phyloP scores from a whole-genome alignment of 495 filamentous ascomycete genomes.

The Hamigera avellanea region DNA sequence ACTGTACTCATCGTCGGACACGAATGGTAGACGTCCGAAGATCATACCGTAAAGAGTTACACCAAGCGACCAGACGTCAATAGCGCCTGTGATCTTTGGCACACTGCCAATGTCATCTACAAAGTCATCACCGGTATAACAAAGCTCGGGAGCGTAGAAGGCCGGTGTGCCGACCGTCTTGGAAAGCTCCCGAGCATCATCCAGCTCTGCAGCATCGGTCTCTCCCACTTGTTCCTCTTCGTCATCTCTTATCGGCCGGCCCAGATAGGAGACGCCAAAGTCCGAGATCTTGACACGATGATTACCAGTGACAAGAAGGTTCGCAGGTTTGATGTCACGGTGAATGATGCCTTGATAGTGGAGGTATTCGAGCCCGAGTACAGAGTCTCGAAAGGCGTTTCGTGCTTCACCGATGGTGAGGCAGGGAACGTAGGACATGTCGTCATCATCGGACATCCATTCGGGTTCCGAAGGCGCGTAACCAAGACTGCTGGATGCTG shows the following conservation, averaged over 20 bases:
- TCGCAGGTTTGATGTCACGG: conserved; percentile 98
- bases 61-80: conserved; percentile 95
- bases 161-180: conserved; percentile 97
- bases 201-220: conserved; percentile 70
- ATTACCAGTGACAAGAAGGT: conserved; percentile 76
- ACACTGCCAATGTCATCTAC: conserved; percentile 30
- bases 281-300: conserved; percentile 97
- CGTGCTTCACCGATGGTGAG: conserved; percentile 80
- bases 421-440: conserved; percentile 82
- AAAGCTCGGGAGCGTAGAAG: conserved; percentile 97
- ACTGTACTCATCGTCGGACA: conserved; percentile 78
- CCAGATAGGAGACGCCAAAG: conserved; percentile 96
- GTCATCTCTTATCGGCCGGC: conserved; percentile 68
- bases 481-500: conserved; percentile 35
- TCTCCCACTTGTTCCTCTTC: conserved; percentile 69
- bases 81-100: conserved; percentile 53
- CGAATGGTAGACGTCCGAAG: conserved; percentile 85
- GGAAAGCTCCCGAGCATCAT: conserved; percentile 85
- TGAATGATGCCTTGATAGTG: conserved; percentile 97
- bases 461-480: conserved; percentile 47
- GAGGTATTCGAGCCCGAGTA: conserved; percentile 88
- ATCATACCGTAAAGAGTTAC: conserved; percentile 94
- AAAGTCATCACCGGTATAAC: conserved; percentile 53
- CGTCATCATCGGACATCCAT: conserved; percentile 49
- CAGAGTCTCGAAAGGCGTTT: conserved; percentile 81